Evolutionary conservation across 305 asterid genomes (phyloP), one percentile per base, ranked within the genome.

Genomic region (Withania somnifera): DNA sequence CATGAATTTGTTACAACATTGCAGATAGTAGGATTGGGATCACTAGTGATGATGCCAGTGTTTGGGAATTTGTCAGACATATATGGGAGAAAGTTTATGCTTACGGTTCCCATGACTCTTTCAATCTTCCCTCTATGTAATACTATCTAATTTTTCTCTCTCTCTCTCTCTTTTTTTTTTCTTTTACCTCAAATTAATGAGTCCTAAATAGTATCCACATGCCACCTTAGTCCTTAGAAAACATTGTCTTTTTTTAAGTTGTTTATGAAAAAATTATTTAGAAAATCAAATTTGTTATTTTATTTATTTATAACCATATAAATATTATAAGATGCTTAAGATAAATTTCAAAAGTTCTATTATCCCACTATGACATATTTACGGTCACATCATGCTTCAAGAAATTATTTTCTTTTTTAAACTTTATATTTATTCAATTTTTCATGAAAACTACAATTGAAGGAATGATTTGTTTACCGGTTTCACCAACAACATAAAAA

Each of bases 21-120:
- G 89, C 96, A 95, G 99, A 87, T 95, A 20, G 85, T 87, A 42
- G 99, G 99, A 7, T 38, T 95, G 90, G 99, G 97, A 54, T 93
- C 98, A 9, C 79, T 94, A 1, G 86, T 90, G 90, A 87, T 88
- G 78, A 93, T 95, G 97, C 99, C 99, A 0, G 67, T 94, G 87
- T 88, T 95, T 47, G 99, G 99, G 82, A 94, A 93, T 84, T 92
- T 95, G 3, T 95, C 98, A 17, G 97, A 95, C 89, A 87, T 84
- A 6, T 89, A 90, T 82, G 99, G 99, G 78, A 92, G 99, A 84
- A 95, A 95, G 90, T 67, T 87, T 58, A 87, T 93, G 92, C 96
- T 94, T 79, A 95, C 98, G 0, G 42, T 94, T 52, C 97, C 98
- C 30, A 91, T 94, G 91, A 86, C 91, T 68, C 97, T 95, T 51